Evolutionary conservation across 257 asterid species (phyloP).

Genomic region (Przewalskia tangutica): DNA sequence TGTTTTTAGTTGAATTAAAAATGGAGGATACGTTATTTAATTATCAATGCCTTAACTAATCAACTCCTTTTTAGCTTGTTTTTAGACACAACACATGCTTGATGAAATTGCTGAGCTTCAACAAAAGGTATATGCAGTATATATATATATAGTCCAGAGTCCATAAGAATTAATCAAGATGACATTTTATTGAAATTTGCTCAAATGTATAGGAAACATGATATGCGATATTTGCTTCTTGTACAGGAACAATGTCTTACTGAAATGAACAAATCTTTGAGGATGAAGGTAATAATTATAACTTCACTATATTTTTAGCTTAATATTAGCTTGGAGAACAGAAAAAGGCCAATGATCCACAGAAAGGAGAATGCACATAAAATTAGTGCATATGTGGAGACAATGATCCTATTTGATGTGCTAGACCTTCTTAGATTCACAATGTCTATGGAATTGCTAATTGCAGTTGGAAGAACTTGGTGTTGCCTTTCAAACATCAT

Average conservation of each 20-base stretch:
- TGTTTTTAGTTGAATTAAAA: too few relatives aligned
- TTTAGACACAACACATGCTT: constrained; percentile 29
- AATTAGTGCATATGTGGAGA: neutral
- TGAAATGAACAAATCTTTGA: constrained; percentile 24
- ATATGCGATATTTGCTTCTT: neutral
- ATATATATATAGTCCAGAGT: too few relatives aligned
- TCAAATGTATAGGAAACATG: neutral
- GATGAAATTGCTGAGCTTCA: constrained; percentile 29
- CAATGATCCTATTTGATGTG: too few relatives aligned
- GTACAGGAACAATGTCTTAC: constrained; percentile 23
- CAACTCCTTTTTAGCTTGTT: neutral
- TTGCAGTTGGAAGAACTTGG: constrained; percentile 23
- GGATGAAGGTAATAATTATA: constrained; percentile 17
- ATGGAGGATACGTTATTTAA: neutral
- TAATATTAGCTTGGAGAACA: too few relatives aligned
- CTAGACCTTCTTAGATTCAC: too few relatives aligned
- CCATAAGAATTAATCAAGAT: neutral
- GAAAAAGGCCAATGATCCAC: too few relatives aligned
- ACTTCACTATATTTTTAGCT: neutral
- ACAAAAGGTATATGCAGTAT: constrained; percentile 16
- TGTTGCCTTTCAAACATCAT: constrained; percentile 11
- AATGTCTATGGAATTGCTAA: neutral
- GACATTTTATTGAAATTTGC: neutral
- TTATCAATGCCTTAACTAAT: neutral
- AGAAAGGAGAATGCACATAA: neutral